Percentiles rank a stretch among this genome's conserved stretches.
These are phyloP conservation scores for Paraphoma sp. DNA, from an alignment of 2,329 filamentous ascomycete genomes.

Conservation along the genomic window DNA sequence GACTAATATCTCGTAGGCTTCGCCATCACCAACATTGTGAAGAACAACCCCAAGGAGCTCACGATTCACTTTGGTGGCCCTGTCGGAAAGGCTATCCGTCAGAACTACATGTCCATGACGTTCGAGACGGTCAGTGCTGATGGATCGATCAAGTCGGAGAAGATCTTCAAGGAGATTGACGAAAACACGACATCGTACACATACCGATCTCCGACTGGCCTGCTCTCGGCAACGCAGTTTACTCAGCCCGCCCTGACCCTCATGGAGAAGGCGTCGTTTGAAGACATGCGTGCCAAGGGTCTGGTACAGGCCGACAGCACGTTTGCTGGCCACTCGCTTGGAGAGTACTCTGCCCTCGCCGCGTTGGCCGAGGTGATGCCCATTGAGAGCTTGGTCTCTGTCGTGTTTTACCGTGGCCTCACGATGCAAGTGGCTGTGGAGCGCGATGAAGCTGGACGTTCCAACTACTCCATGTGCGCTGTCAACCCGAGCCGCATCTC, in stretches of 20 bases:
- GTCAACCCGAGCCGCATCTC: slow-evolving; percentile 98
- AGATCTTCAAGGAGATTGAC: slow-evolving; percentile 98
- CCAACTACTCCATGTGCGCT: slow-evolving; percentile 99
- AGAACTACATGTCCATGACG: slow-evolving; percentile 99
- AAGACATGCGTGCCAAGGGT: slow-evolving; percentile 98
- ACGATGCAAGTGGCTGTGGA: slow-evolving; percentile 99
- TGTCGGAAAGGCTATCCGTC: slow-evolving; percentile 93
- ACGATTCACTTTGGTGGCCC: slow-evolving; percentile 98
- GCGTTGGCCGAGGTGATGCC: slow-evolving; percentile 98
- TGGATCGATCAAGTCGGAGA: slow-evolving; percentile 94
- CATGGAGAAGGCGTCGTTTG: slow-evolving; percentile 99
- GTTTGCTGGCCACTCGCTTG: slow-evolving; percentile 96
- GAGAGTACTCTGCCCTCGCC: slow-evolving; percentile 96
- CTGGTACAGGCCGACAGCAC: slow-evolving; percentile 95
- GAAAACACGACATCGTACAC: slow-evolving; percentile 96
- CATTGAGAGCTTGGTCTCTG: slow-evolving; percentile 97
- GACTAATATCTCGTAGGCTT: slow-evolving; percentile 67
- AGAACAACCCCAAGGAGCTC: slow-evolving; percentile 98
- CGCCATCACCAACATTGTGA: slow-evolving; percentile 97
- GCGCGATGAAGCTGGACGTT: slow-evolving; percentile 88
- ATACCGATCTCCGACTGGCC: slow-evolving; percentile 91
- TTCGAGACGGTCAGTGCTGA: slow-evolving; percentile 97
- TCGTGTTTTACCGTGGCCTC: slow-evolving; percentile 98
- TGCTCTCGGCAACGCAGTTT: slow-evolving; percentile 97
- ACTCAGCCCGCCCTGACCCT: slow-evolving; percentile 96